Base-by-base conservation (phyloP, 495 filamentous ascomycete species). In the Aspergillus cavernicola region DNA sequence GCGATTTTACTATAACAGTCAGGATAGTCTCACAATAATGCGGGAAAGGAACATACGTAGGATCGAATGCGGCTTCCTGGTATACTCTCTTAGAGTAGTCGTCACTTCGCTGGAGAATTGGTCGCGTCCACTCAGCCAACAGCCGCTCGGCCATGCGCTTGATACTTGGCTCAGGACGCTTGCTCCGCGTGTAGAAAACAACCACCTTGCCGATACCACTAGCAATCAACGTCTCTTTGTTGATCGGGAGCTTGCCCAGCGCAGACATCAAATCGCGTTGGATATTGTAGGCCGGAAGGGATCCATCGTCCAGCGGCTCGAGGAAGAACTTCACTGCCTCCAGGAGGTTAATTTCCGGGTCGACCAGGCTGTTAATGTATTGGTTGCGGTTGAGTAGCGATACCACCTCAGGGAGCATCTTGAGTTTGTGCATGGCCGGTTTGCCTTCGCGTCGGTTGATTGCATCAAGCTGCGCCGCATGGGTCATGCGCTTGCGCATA, bases 281-380 rank as follows among this genome's bases (percentile, higher is more conserved):
- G 64, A 99, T 97, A 63, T 89, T 91, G 74, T 96, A 97, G 22
- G 93, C 92, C 0, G 95, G 93, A 22, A 99, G 76, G 38, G 87
- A 87, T 55, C 92, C 93, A 62, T 96, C 91, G 53, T 90, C 87
- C 36, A 97, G 81, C 4, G 95, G 95, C 65, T 99, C 95, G 11
- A 99, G 85, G 82, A 97, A 97, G 80, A 92, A 96, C 61, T 88
- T 88, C 58, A 99, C 90, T 2, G 90, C 88, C 67, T 95, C 89
- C 26, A 99, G 78, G 56, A 99, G 83, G 72, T 97, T 96, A 64
- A 86, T 93, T 60, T 97, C 92, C 0, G 92, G 91, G 57, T 99
- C 95, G 52, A 96, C 85, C 51, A 96, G 83, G 56, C 83, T 80
- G 70, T 89, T 88, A 29, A 92, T 79, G 38, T 86, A 89, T 49